Conservation (phyloP, 2,329 filamentous ascomycete species). For the Arachnopeziza araneosa region DNA sequence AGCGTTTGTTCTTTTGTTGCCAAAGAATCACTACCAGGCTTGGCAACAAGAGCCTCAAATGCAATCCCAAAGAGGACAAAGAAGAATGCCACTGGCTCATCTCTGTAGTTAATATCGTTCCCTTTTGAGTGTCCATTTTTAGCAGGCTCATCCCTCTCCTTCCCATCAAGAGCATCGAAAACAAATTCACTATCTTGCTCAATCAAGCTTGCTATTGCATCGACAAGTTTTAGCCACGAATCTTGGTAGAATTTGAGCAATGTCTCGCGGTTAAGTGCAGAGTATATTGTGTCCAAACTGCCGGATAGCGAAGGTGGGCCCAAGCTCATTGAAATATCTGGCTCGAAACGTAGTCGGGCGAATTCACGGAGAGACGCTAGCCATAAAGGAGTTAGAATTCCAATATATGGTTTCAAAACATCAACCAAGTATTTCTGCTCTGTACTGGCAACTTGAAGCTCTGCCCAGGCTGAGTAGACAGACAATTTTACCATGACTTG, state of each 20-base stretch:
- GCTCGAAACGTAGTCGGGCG: conserved; percentile 87
- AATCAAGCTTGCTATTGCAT: conserved; percentile 94
- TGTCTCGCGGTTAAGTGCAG: conserved; percentile 89
- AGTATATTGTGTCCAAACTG: conserved; percentile 89
- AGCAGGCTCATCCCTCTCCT: conserved; percentile 45
- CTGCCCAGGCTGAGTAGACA: conserved; percentile 94
- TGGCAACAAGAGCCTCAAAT: conserved; percentile 88
- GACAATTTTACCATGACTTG: conserved; percentile 99
- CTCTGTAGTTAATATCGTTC: conserved; percentile 90
- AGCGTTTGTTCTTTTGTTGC: conserved; percentile 73
- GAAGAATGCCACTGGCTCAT: conserved; percentile 97
- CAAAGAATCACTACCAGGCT: conserved; percentile 61
- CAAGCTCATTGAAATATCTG: conserved; percentile 88
- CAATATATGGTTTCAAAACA: conserved; percentile 85
- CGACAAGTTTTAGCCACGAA: conserved; percentile 91
- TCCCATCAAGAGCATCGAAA: conserved; percentile 92
- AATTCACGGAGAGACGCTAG: conserved; percentile 89
- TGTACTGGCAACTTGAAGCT: conserved; percentile 88
- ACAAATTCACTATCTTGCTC: conserved; percentile 98
- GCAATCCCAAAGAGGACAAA: conserved; percentile 96
- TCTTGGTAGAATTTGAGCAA: conserved; percentile 94
- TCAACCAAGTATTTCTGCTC: conserved; percentile 87
- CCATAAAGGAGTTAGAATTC: conserved; percentile 87
- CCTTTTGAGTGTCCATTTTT: conserved; percentile 49
- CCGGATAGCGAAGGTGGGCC: conserved; percentile 76